Conservation (phyloP, 306 rosid genomes). For the Myrica gale region DNA sequence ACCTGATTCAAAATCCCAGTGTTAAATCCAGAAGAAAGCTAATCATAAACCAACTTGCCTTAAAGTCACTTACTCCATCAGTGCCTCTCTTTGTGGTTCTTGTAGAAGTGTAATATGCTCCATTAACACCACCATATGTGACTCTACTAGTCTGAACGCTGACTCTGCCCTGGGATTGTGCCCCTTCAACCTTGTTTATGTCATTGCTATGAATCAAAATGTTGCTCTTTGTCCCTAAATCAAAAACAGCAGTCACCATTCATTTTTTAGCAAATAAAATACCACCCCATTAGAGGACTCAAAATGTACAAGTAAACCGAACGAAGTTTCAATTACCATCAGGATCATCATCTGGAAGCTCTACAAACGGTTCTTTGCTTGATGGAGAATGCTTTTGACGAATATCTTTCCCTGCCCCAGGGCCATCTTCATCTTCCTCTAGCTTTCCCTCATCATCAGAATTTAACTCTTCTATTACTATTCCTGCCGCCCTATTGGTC, state of each 20-base stretch:
- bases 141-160: conserved; percentile 58
- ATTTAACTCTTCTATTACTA: conserved; percentile 58
- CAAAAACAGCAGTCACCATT: conserved; percentile 12
- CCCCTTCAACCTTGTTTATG: conserved; percentile 22
- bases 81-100: conserved; percentile 55
- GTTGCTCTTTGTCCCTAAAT: conserved; percentile 39
- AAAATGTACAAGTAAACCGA: not conserved
- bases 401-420: conserved; percentile 25
- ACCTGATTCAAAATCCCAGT: conserved; percentile 40
- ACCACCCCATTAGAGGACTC: not conserved
- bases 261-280: conserved; percentile 5
- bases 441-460: conserved; percentile 53
- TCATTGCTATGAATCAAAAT: conserved; percentile 27
- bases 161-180: conserved; percentile 29
- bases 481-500: conserved; percentile 41
- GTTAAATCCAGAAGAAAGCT: conserved; percentile 1
- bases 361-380: conserved; percentile 60
- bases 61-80: conserved; percentile 59
- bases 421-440: conserved; percentile 18
- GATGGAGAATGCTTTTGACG: conserved; percentile 31
- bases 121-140: conserved; percentile 81
- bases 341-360: conserved; percentile 66
- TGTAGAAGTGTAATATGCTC: conserved; percentile 74
- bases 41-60: not conserved
- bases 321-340: conserved; percentile 42